Conservation (phyloP, 371 early-diverging fungal genomes). For the Batkoa obscura region DNA sequence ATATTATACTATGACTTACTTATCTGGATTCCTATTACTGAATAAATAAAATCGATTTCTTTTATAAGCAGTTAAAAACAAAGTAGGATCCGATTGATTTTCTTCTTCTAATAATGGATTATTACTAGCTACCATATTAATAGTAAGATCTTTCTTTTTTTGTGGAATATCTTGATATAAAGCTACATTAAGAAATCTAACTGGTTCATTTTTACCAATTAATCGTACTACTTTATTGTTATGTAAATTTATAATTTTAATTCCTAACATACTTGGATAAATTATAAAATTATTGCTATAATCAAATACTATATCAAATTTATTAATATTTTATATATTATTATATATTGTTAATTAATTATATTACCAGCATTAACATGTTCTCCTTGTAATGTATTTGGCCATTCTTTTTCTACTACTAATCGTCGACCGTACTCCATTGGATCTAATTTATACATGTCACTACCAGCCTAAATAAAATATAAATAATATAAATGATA, state of each 20-base stretch:
- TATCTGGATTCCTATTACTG: constrained; percentile 68
- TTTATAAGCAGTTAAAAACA: constrained; percentile 78
- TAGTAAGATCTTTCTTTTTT: constrained; percentile 48
- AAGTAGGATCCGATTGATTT: constrained; percentile 56
- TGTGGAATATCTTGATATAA: constrained; percentile 78
- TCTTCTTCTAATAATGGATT: constrained; percentile 58
- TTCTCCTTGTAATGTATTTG: constrained; percentile 40
- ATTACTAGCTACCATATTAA: constrained; percentile 78
- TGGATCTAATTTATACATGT: constrained; percentile 62
- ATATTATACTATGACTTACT: constrained; percentile 15
- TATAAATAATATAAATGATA: not conserved
- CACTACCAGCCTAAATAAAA: constrained; percentile 38
- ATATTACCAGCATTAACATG: constrained; percentile 48
- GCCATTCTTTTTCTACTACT: constrained; percentile 74
- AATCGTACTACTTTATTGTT: constrained; percentile 68
- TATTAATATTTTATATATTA: not conserved
- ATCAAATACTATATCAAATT: constrained; percentile 53
- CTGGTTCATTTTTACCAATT: constrained; percentile 76
- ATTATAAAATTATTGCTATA: constrained; percentile 73
- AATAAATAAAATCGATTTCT: constrained; percentile 86
- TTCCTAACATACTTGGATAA: constrained; percentile 80
- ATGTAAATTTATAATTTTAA: constrained; percentile 71
- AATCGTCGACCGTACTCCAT: constrained; percentile 94
- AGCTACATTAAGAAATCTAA: constrained; percentile 72
- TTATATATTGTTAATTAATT: not conserved